Percentiles rank a stretch among this genome's conserved stretches.
Evolutionary conservation across 495 filamentous ascomycete genomes (phyloP).

Genomic region (Pyrenula massariospora): DNA sequence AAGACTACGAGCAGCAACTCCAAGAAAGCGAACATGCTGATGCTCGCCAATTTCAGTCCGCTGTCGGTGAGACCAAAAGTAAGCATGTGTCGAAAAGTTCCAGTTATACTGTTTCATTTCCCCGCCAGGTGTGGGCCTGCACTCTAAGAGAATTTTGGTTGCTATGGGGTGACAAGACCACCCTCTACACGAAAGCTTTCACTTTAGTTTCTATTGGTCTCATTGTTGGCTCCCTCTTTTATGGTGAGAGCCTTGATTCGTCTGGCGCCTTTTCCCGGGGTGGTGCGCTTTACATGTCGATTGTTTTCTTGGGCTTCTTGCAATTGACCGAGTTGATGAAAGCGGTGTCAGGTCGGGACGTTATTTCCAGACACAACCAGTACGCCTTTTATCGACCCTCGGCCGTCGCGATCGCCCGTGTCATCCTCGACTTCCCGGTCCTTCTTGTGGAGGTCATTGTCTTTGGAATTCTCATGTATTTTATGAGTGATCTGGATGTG

Average conservation of each 20-base stretch:
- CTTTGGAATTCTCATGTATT: conserved; percentile 58
- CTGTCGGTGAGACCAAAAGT: conserved; percentile 57
- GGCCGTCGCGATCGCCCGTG: conserved; percentile 55
- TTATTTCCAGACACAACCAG: conserved; percentile 54
- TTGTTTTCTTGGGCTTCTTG: conserved; percentile 66
- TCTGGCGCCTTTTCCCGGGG: conserved; percentile 57
- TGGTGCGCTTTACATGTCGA: conserved; percentile 61
- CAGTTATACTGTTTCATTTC: conserved; percentile 58
- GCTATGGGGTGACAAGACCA: conserved; percentile 57
- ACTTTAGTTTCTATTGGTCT: conserved; percentile 66
- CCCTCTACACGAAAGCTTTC: conserved; percentile 66
- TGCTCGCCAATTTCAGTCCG: conserved; percentile 56
- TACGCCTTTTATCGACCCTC: conserved; percentile 75
- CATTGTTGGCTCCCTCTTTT: conserved; percentile 65
- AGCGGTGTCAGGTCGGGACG: conserved; percentile 48
- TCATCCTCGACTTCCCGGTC: conserved; percentile 58
- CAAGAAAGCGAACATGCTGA: conserved; percentile 48
- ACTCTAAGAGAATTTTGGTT: conserved; percentile 69
- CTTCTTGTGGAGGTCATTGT: conserved; percentile 49
- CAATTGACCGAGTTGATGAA: conserved; percentile 62
- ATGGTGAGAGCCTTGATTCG: conserved; percentile 49
- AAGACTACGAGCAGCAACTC: conserved; percentile 47
- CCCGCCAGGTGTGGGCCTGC: conserved; percentile 57
- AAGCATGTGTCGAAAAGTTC: conserved; percentile 58
- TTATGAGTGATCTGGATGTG: conserved; percentile 53